phyloP scores from a whole-genome alignment of 75 land plant species.

The Selaginella tamariscina region DNA sequence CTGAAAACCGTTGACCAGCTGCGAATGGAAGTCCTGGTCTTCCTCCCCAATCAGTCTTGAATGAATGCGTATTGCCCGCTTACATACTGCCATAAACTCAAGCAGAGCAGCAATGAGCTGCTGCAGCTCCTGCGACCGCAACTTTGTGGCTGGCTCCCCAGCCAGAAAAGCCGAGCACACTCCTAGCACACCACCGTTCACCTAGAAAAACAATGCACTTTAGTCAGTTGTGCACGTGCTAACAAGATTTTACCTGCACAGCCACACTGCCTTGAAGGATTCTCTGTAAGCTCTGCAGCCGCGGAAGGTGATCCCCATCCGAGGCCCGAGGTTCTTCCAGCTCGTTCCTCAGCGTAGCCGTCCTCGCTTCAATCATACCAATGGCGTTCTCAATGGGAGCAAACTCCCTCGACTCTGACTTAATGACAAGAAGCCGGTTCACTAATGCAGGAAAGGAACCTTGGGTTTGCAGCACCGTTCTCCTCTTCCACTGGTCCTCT shows the following conservation, averaged over 20 bases:
- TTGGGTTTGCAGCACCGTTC: constrained; percentile 83
- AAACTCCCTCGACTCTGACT: constrained; percentile 83
- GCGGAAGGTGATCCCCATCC: constrained; percentile 94
- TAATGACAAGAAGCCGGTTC: constrained; percentile 69
- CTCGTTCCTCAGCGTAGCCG: constrained; percentile 83
- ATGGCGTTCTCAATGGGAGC: constrained; percentile 99
- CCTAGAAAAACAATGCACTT: constrained; percentile 35
- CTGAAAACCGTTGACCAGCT: constrained; percentile 97
- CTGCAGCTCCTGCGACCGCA: constrained; percentile 90
- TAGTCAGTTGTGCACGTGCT: not conserved
- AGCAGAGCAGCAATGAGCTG: constrained; percentile 94
- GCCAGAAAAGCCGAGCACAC: constrained; percentile 96
- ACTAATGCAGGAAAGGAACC: constrained; percentile 97
- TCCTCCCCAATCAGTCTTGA: constrained; percentile 94
- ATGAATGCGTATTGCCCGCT: constrained; percentile 90
- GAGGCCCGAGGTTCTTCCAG: constrained; percentile 93
- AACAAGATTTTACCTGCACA: constrained; percentile 59
- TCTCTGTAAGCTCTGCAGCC: constrained; percentile 88
- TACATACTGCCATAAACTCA: constrained; percentile 99
- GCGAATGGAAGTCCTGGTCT: constrained; percentile 99
- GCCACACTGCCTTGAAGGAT: constrained; percentile 99
- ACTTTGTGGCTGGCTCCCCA: constrained; percentile 87
- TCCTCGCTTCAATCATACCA: constrained; percentile 98
- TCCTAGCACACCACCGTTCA: constrained; percentile 95
- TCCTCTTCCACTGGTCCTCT: constrained; percentile 97